Percentiles rank a stretch among this genome's conserved stretches.
These are phyloP conservation scores for Meredithiella fracta DNA, from an alignment of 2,329 filamentous ascomycete species.

Conservation along the genomic window DNA sequence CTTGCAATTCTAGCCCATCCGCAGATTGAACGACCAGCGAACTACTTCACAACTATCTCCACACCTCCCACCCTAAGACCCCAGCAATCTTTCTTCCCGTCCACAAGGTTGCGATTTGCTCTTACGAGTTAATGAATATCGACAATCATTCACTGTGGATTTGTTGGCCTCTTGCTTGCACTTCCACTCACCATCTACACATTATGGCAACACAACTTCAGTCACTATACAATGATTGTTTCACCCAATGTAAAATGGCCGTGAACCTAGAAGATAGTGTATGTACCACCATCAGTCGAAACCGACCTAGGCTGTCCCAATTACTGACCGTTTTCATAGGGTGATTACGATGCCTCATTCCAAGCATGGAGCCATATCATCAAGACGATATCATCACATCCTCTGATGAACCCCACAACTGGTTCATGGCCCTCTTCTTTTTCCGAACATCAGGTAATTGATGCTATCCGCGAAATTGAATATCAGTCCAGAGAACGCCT, in stretches of 20 bases:
- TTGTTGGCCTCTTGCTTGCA: too few species aligned
- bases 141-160: too few species aligned
- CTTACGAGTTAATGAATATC: too few species aligned
- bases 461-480: constrained; percentile 69
- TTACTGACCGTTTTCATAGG: constrained; percentile 34
- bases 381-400: not conserved
- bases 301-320: not conserved
- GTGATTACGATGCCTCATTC: constrained; percentile 79
- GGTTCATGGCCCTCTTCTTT: constrained; percentile 45
- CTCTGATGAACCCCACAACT: not conserved
- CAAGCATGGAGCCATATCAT: constrained; percentile 50
- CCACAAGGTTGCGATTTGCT: too few species aligned
- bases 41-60: too few species aligned
- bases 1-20: constrained; percentile 11
- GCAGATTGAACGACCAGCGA: too few species aligned
- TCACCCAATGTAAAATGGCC: not conserved
- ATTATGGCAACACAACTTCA: not conserved
- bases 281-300: not conserved
- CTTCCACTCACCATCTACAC: too few species aligned
- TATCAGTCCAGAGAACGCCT: constrained; percentile 87
- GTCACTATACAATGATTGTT: not conserved
- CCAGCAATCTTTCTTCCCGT: too few species aligned
- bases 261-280: not conserved
- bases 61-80: too few species aligned
- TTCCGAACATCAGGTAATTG: constrained; percentile 66